Base-by-base conservation (phyloP, 441 rosid species). In the Hura crepitans region DNA sequence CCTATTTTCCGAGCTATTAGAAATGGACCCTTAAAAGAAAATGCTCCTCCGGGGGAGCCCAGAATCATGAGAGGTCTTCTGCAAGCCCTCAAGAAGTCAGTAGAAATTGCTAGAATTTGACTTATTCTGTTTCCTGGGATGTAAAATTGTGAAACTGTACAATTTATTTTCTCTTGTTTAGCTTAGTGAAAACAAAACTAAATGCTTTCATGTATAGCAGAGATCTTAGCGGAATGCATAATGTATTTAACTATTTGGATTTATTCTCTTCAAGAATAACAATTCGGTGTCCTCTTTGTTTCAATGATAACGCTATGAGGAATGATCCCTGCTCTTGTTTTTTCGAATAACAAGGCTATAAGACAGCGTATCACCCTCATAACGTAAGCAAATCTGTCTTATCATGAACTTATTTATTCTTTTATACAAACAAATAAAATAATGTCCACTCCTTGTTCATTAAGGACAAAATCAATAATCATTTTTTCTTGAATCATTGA, bases 1-100 rank as follows among this genome's bases (percentile, higher is more conserved):
- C 97, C 93, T 8, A 74, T 90, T 35, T 93, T 93, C 71, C 79
- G 85, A 79, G 98, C 95, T 4, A 76, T 84, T 35, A 86, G 97
- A 76, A 85, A 90, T 33, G 99, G 97, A 6, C 73, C 79, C n/a
- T 50, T 75, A 74, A 94, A 90, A 77, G 89, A 86, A 42, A 77
- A 80, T 60, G 73, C 93, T 30, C 90, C 96, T 53, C 96, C 97
- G 0, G 97, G 93, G 28, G 97, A 91, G 76, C 91, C 92, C 20
- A 89, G 94, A 69, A 92, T 94, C 85, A 91, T 90, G 97, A 89
- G 97, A 85, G 89, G 97, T 60, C 93, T 91, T 62, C 87, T 89
- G 51, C 85, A 80, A 27, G 96, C 95, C 30, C 85, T 88, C 35
- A 76, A 86, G 79, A 85, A 76, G 76, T 89, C 96, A 0, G 86